Base-by-base conservation (phyloP, 2,329 filamentous ascomycete species). In the Sordariomycetes sp. region DNA sequence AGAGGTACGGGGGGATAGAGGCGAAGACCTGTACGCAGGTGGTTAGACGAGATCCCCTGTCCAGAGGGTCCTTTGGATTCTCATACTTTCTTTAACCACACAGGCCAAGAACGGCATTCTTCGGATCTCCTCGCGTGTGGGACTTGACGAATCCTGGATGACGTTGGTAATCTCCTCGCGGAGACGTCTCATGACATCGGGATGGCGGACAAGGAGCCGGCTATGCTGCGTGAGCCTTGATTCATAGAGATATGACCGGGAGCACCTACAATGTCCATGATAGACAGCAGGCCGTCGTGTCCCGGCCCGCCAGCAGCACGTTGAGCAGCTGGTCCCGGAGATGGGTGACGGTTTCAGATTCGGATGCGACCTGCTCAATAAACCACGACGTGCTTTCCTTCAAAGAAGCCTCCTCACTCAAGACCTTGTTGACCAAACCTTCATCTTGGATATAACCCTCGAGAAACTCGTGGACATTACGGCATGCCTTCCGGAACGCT, bases 1-100 rank as follows among this genome's bases (percentile, higher is more conserved):
- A 67, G 53, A 1, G 71, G 70, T 1, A 72, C 66, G 2, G 66
- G 60, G 1, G 72, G 69, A 59, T 70, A 70, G 6, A 74, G 61
- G 2, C 72, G 69, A 4, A 73, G 64, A 37, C 56, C 59, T 63
- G 43, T 55, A 18, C 4, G 58, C 10, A 75, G 37, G 37, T 62
- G 60, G 32, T 63, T 64, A 34, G 35, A 59, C 14, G 3, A 28
- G 28, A 16, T 54, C 28, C n/a, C 20, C 43, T 10, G 12, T 25
- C 16, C 54, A 53, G 25, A 48, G 40, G 14, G 55, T 12, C 6
- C 10, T 53, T 16, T 14, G 12, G 10, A 22, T 25, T 28, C n/a
- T 18, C 52, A 14, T 53, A 53, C 52, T 34, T n/a, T 53, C 52
- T 34, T 34, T 34, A 10, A 34, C 24, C 8, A 53, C 28, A 14